Evolutionary conservation across 768 basidiomycete genomes (phyloP).

Genomic region (Exidia glandulosa): DNA sequence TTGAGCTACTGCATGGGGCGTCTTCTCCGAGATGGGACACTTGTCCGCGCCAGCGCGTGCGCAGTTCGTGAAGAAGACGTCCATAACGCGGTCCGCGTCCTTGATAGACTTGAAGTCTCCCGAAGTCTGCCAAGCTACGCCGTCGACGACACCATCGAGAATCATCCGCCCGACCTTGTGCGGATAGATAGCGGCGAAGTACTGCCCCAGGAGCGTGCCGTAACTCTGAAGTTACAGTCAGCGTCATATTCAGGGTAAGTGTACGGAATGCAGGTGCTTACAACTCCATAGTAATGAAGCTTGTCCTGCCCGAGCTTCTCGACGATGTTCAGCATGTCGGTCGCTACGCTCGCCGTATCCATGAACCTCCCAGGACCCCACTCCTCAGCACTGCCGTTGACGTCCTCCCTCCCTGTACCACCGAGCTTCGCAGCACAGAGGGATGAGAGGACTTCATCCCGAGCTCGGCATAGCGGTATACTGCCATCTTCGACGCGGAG

Average conservation of each 20-base stretch:
- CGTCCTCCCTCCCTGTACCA: background rate
- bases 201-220: constrained; percentile 1
- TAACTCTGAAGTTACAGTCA: constrained; percentile 1
- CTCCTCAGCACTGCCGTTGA: background rate
- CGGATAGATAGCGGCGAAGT: constrained; percentile 2
- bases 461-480: no score
- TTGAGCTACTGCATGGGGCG: background rate
- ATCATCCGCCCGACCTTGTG: constrained; percentile 1
- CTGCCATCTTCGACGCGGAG: no score
- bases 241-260: no score
- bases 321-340: constrained; percentile 11
- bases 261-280: background rate
- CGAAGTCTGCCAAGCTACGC: background rate
- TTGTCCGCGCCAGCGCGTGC: background rate
- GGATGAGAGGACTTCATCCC: no score
- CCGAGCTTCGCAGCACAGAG: no score
- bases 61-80: background rate
- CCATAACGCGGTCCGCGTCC: background rate
- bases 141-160: constrained; percentile 2
- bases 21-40: background rate
- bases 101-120: background rate
- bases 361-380: background rate
- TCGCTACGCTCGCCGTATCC: constrained; percentile 7
- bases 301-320: constrained; percentile 10
- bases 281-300: constrained; percentile 6